Conservation (phyloP, 1,284 basidiomycete genomes). For the Leccinum colubrinum region DNA sequence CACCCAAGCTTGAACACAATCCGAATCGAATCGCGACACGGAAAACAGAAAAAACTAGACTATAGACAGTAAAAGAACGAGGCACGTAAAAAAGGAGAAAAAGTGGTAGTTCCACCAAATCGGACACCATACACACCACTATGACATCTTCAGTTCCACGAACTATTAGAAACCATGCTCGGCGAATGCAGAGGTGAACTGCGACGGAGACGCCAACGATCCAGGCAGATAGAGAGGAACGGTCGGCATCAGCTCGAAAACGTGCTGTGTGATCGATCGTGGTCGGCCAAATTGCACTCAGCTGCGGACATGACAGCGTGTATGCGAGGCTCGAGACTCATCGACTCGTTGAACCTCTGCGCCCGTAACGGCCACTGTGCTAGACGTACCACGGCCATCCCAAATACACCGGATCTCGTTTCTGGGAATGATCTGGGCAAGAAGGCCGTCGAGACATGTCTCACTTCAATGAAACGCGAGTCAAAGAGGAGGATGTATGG, state of each 20-base stretch:
- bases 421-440: constrained; percentile 87
- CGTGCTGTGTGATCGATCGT: constrained; percentile 62
- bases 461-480: constrained; percentile 89
- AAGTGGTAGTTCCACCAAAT: background rate
- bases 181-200: constrained; percentile 66
- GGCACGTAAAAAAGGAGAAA: background rate
- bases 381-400: constrained; percentile 51
- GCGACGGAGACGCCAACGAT: constrained; percentile 61
- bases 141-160: constrained; percentile 22
- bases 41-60: background rate
- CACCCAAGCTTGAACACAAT: background rate
- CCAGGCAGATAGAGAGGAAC: constrained; percentile 66
- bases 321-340: constrained; percentile 68
- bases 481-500: constrained; percentile 93
- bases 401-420: constrained; percentile 84
- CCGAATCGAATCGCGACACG: background rate
- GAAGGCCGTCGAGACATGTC: constrained; percentile 80
- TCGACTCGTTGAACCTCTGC: constrained; percentile 36
- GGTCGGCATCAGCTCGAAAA: constrained; percentile 80
- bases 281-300: constrained; percentile 40
- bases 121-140: background rate
- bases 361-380: constrained; percentile 36
- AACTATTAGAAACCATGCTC: constrained; percentile 18
- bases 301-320: constrained; percentile 72
- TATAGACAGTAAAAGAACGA: background rate